These are phyloP conservation scores for Stromatinia cepivora DNA, from an alignment of 2,329 filamentous ascomycete species.

Conservation along the genomic window DNA sequence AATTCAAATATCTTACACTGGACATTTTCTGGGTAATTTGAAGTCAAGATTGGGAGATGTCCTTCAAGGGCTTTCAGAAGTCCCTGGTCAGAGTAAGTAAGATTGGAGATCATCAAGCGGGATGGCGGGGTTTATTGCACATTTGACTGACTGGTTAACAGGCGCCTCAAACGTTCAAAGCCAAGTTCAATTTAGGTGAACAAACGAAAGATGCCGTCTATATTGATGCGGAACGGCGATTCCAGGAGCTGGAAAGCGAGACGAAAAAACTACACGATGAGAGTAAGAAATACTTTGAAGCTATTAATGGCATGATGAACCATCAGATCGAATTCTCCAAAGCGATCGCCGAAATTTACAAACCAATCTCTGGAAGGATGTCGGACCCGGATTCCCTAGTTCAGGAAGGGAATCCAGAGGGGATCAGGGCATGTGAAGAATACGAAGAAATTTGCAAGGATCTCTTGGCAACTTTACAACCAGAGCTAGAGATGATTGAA, in stretches of 20 bases:
- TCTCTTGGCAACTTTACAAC: conserved; percentile 80
- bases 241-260: conserved; percentile 89
- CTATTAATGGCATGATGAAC: conserved; percentile 95
- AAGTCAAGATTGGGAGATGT: conserved; percentile 59
- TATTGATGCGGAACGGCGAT: conserved; percentile 89
- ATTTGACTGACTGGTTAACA: conserved; percentile 38
- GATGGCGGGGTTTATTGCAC: conserved; percentile 33
- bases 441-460: conserved; percentile 91
- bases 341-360: conserved; percentile 94
- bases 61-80: conserved; percentile 95
- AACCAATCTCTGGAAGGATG: conserved; percentile 92
- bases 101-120: background rate
- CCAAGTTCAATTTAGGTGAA: conserved; percentile 93
- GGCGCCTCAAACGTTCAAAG: conserved; percentile 90
- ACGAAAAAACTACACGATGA: conserved; percentile 97
- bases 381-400: conserved; percentile 86
- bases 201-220: conserved; percentile 94
- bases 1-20: background rate
- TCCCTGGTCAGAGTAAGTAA: conserved; percentile 74
- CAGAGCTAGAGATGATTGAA: conserved; percentile 98
- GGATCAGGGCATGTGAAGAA: conserved; percentile 93
- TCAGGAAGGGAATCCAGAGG: conserved; percentile 84
- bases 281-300: conserved; percentile 94
- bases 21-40: conserved; percentile 1
- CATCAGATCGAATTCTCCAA: conserved; percentile 99